Evolutionary conservation across 2,329 filamentous ascomycete genomes (phyloP), one percentile per base, ranked within the genome.

Genomic region (Pseudomassariella vexata): DNA sequence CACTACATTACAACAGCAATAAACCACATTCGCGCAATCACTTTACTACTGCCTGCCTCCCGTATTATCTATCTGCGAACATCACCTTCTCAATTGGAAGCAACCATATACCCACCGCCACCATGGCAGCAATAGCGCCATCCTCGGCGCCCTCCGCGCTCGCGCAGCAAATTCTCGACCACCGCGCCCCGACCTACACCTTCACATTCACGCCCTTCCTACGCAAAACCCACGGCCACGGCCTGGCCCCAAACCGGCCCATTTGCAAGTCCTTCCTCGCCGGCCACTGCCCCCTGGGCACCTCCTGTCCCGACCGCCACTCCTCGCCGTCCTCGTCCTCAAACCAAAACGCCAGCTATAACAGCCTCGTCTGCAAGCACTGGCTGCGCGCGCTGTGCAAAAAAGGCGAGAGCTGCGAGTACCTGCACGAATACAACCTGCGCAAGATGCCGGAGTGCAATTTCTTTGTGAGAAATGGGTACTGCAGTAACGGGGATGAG

Each of bases 391-490:
- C 89, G 0, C 77, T 98, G 14, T 98, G 92, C 71, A 98, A 98
- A 57, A 96, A 96, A 63, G 92, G 90, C 50, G 83, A 95, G 54
- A 78, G 80, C 46, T 98, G 92, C 78, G 92, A 98, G 66, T 98
- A 96, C 52, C 70, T 96, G 29, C 92, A 98, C 70, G 92, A 96
- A 63, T 98, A 95, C 69, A 96, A 98, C 63, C 75, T 98, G 47
- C 81, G 92, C 42, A 89, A 92, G 60, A 96, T 96, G 87, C 89
- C 92, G 41, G 92, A 96, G 65, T 98, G 92, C 65, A 94, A 94
- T 53, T 94, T 95, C 62, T 96, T 90, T 63, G 81, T 88, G 36
- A 77, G 88, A 39, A 94, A 92, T 54, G 87, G 87, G 35, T 95
- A 94, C 58, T 98, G 92, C 64, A 86, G 85, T 42, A 95, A 95